Evolutionary conservation across 352 stramenopile species (phyloP), one percentile per base, ranked within the genome.

Genomic region (Phytophthora pistaciae): DNA sequence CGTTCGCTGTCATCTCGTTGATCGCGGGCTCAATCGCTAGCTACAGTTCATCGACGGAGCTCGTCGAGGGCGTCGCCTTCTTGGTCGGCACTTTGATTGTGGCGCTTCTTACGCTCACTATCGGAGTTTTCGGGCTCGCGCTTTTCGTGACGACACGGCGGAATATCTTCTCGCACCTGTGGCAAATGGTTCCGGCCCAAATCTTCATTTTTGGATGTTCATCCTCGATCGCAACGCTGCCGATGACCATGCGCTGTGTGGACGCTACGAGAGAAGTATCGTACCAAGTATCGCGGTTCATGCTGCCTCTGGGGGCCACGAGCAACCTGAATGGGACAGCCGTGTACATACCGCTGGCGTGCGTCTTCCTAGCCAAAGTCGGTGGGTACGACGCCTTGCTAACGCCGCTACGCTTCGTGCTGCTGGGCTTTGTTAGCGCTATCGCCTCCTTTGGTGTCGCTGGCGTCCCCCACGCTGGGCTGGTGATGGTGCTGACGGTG

Each of bases 401-500:
- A n/a, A 92, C 85, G 9, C 72, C 79, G 6, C 25, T 90, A 33
- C 83, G 74, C 21, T 92, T 85, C 64, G 60, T 92, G 14, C 71
- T 94, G 60, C 74, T 96, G n/a, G 84, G 70, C 8, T 68, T 92
- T 38, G 81, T 93, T 31, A 85, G 82, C 27, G 74, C 86, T 5
- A 90, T 96, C 60, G 78, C 80, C 29, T 94, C 84, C 9, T 88
- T 89, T 27, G 85, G 85, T 25, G 86, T 92, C 2, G 85, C 88
- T 50, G 87, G 87, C 21, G 85, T 96, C 46, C 87, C 88, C 14
- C 80, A 92, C 68, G 81, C 87, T 48, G 85, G 83, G 7, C 72
- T 96, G 20, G 87, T 93, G 25, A 92, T 93, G 84, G 78, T 90
- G 27, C 87, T 96, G 56, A 96, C 85, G 6, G 82, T 94, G 14